Evolutionary conservation across 208 protist species (phyloP).

Genomic region (Leishmania gerbilli): DNA sequence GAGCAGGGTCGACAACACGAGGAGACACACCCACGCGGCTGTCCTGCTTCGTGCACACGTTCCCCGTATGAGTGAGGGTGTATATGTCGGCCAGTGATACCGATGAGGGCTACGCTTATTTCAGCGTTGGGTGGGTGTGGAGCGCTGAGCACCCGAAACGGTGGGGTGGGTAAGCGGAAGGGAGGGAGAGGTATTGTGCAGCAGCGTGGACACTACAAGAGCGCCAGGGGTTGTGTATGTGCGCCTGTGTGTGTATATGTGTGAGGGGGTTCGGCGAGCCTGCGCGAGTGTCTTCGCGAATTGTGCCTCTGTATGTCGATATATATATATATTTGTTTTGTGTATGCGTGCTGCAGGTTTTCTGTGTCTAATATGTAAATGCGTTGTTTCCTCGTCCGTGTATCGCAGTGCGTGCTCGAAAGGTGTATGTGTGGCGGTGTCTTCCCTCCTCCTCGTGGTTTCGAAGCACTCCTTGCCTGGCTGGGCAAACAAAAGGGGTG

Average conservation of each 20-base stretch:
- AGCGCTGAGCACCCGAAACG: neutral
- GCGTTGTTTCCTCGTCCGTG: neutral
- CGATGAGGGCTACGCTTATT: neutral
- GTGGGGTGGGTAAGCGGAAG: neutral
- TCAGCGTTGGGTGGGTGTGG: neutral
- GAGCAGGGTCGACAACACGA: no score
- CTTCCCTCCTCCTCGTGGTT: neutral
- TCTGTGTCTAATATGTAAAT: neutral
- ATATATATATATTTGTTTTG: neutral
- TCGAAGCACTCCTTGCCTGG: neutral
- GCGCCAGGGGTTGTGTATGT: neutral
- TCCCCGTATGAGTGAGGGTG: neutral
- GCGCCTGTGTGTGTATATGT: neutral
- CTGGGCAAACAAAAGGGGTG: neutral
- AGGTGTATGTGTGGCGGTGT: neutral
- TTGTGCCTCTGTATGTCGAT: neutral
- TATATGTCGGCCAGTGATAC: constrained; percentile 3
- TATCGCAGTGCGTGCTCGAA: neutral
- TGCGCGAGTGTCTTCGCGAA: neutral
- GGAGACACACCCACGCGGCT: neutral
- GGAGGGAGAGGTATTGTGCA: neutral
- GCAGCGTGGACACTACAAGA: neutral
- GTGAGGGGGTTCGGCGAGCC: neutral
- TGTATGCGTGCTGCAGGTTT: neutral
- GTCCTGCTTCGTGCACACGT: neutral